Conservation (phyloP, 148 eudicot genomes). For the Vaccinium corymbosum region DNA sequence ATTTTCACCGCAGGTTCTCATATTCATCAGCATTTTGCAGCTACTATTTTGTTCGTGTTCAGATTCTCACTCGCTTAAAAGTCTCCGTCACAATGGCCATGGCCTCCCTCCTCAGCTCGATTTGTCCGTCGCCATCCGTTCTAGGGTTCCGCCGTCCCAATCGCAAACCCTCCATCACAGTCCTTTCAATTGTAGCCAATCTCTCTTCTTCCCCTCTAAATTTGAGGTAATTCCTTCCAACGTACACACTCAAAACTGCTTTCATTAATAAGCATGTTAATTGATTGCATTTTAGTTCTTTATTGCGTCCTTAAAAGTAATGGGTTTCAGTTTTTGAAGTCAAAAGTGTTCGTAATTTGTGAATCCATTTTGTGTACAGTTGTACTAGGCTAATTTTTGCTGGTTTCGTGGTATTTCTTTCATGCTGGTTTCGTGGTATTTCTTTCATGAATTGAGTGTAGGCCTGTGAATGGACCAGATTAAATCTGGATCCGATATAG, state of each 20-base stretch:
- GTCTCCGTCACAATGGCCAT: not conserved
- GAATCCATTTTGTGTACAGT: not conserved
- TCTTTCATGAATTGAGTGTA: not conserved
- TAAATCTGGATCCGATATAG: too few relatives aligned
- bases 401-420: not conserved
- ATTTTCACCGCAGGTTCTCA: too few relatives aligned
- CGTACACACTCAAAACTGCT: not conserved
- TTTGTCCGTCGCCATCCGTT: not conserved
- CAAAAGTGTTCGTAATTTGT: not conserved
- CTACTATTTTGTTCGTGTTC: not conserved
- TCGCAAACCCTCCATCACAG: not conserved
- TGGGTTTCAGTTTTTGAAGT: not conserved
- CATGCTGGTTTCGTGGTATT: not conserved
- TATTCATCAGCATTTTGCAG: too few relatives aligned
- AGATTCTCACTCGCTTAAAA: not conserved
- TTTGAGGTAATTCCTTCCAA: slow-evolving; percentile 12
- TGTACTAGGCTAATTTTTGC: not conserved
- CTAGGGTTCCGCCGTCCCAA: slow-evolving; percentile 16
- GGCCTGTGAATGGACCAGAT: too few relatives aligned
- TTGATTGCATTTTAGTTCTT: not conserved
- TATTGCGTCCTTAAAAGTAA: not conserved
- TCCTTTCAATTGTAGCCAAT: not conserved
- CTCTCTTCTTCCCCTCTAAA: not conserved
- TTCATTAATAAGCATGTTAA: not conserved
- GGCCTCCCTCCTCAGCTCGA: slow-evolving; percentile 7